Evolutionary conservation across 805 yeast genomes (phyloP), one percentile per base, ranked within the genome.

Genomic region (Ogataea dorogensis): DNA sequence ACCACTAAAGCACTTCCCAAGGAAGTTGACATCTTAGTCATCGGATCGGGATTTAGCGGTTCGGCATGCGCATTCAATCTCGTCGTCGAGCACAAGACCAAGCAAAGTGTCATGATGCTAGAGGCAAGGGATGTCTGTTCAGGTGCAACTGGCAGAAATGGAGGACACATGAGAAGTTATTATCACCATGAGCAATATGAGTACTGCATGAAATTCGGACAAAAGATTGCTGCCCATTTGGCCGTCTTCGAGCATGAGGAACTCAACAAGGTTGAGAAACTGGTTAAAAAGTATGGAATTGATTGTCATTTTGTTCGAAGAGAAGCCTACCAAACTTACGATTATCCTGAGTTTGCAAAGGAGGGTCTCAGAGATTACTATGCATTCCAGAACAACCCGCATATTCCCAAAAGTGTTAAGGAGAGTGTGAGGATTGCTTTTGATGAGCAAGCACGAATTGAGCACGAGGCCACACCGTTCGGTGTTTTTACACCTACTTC

Each of bases 41-140:
- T 70, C 24, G 75, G 75, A 5, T 59, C 70, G 1, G 75, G 76
- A 5, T 67, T 67, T 40, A 59, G 71, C 11, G 76, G 76, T 11
- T 50, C 69, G 3, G 55, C 71, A 3, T 56, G 59, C 7, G 70
- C 70, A 0, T 59, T 59, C 41, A 61, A 59, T 41, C 40, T 65
- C 25, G 45, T 56, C 6, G 66, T 66, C 10, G 50, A 60, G 29
- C 54, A 59, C 19, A 47, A 57, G 15, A 29, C 42, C 4, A 30
- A 41, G 10, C 28, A 38, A 7, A 31, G 28, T 9, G 45, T 44
- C 10, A 16, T 44, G 10, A 12, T 47, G 19, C 18, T 44, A 15
- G 49, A 45, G 24, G 49, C 49, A 15, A 55, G 65, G 32, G 67
- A 65, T 28, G 51, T 54, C 3, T 60, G 62, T 31, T 62, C 66